Evolutionary conservation across 2,329 filamentous ascomycete genomes (phyloP).

Genomic region (Emmonsia crescens): DNA sequence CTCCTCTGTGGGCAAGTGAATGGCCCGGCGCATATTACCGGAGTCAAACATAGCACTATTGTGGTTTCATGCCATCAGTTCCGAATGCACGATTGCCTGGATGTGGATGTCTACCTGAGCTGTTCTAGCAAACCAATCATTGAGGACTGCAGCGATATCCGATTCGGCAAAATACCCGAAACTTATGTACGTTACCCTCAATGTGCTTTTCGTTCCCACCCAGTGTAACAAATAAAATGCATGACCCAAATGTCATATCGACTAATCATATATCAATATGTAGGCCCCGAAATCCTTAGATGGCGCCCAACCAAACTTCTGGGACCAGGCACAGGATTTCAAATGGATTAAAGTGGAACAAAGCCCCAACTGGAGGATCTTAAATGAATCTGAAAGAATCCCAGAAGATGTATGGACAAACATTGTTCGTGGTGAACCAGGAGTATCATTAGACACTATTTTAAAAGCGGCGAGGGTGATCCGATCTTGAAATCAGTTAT

Average conservation of each 20-base stretch:
- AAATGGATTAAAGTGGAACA: constrained; percentile 83
- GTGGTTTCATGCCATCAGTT: constrained; percentile 78
- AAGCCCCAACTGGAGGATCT: constrained; percentile 76
- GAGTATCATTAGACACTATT: constrained; percentile 54
- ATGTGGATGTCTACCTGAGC: constrained; percentile 74
- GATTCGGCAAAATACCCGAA: constrained; percentile 65
- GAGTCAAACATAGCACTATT: constrained; percentile 59
- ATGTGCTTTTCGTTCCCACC: not conserved
- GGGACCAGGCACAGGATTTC: constrained; percentile 91
- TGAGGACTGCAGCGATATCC: constrained; percentile 69
- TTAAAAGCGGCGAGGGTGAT: constrained; percentile 35
- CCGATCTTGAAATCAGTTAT: constrained; percentile 9
- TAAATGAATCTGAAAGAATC: constrained; percentile 52
- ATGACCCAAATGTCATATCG: not conserved
- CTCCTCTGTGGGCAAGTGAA: constrained; percentile 67
- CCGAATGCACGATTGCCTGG: constrained; percentile 75
- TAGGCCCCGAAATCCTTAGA: constrained; percentile 24
- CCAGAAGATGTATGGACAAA: constrained; percentile 56
- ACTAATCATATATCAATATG: not conserved
- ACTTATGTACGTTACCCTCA: constrained; percentile 48
- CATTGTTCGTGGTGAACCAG: constrained; percentile 53
- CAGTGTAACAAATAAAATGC: not conserved
- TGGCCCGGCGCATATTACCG: constrained; percentile 76
- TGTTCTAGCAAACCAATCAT: constrained; percentile 83
- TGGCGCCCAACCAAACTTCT: constrained; percentile 50